These are phyloP conservation scores for Diaporthe aspalathi DNA, from an alignment of 2,329 filamentous ascomycete species.

Conservation along the genomic window DNA sequence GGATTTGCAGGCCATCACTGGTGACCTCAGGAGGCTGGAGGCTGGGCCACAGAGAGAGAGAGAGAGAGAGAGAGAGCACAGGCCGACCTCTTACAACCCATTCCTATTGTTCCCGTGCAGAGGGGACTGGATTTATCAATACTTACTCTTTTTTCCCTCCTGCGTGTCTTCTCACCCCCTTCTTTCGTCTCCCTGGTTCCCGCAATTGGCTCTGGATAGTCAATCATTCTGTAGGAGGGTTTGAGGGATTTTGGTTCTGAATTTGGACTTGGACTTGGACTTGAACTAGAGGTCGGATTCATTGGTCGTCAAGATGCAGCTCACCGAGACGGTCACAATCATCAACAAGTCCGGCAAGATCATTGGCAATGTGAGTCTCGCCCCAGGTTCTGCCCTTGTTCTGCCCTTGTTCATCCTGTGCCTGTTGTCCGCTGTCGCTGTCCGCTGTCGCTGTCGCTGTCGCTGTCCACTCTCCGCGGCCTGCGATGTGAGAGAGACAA, in stretches of 20 bases:
- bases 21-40: constrained; percentile 21
- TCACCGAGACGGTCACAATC: constrained; percentile 83
- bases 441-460: too few species aligned
- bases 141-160: neutral
- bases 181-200: neutral
- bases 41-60: neutral
- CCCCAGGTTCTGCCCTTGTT: constrained; percentile 41
- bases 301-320: constrained; percentile 50
- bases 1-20: neutral
- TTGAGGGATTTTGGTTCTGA: neutral
- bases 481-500: neutral
- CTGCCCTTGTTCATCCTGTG: too few species aligned
- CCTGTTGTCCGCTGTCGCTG: too few species aligned
- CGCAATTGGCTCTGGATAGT: constrained; percentile 10
- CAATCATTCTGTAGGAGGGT: neutral
- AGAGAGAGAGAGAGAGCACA: too few species aligned
- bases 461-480: too few species aligned
- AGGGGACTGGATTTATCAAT: constrained; percentile 10
- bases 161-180: neutral
- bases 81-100: neutral
- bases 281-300: too few species aligned
- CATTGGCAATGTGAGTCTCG: constrained; percentile 79
- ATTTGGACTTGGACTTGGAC: too few species aligned
- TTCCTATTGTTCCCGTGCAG: neutral
- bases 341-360: constrained; percentile 93